These are phyloP conservation scores for Komagataella kurtzmanii DNA, from an alignment of 805 yeast genomes.

Conservation along the genomic window DNA sequence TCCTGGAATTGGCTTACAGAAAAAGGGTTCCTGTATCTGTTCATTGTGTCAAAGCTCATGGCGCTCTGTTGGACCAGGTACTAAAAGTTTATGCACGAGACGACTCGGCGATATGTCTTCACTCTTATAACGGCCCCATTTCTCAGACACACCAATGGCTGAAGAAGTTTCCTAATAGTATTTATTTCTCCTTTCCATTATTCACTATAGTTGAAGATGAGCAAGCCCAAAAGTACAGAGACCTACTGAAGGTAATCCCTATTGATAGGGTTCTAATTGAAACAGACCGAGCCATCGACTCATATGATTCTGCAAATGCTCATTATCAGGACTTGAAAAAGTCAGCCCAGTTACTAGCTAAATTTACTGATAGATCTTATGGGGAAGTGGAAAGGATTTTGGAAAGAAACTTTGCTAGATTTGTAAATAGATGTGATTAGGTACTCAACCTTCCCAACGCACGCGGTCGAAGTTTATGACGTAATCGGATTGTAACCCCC, in stretches of 20 bases:
- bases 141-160: constrained; percentile 49
- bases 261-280: constrained; percentile 29
- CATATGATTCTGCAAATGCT: neutral
- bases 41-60: constrained; percentile 79
- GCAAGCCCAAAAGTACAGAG: constrained; percentile 7
- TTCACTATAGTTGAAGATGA: constrained; percentile 28
- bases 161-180: constrained; percentile 15
- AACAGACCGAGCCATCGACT: constrained; percentile 32
- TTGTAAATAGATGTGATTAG: neutral
- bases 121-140: constrained; percentile 74
- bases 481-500: neutral
- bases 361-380: neutral
- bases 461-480: neutral
- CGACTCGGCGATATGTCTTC: constrained; percentile 42
- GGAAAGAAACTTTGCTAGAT: neutral
- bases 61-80: constrained; percentile 35
- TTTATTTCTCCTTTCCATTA: constrained; percentile 39
- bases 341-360: neutral
- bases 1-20: constrained; percentile 40
- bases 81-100: constrained; percentile 3
- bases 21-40: constrained; percentile 45
- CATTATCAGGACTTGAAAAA: neutral
- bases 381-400: neutral
- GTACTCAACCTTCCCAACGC: neutral
- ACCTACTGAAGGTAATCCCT: constrained; percentile 20